Percentiles rank a stretch among this genome's conserved stretches.
Evolutionary conservation across 495 filamentous ascomycete genomes (phyloP).

Genomic region (Parathielavia appendiculata): DNA sequence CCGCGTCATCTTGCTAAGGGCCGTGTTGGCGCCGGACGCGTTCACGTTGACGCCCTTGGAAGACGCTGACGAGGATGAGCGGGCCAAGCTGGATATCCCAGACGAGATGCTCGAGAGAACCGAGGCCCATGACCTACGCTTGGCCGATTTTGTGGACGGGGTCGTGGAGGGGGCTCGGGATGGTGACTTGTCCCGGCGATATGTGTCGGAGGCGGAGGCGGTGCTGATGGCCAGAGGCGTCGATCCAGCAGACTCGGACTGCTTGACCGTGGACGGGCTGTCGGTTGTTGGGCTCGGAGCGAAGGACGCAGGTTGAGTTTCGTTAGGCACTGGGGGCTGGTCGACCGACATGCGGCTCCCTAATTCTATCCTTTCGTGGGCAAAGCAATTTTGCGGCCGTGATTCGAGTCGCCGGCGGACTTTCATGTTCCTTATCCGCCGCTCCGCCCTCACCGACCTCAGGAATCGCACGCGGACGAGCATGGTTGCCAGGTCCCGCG

Average conservation of each 20-base stretch:
- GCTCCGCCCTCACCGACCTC: conserved; percentile 27
- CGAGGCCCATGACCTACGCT: conserved; percentile 33
- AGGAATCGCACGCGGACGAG: conserved; percentile 30
- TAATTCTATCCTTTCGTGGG: background rate
- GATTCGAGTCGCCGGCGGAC: conserved; percentile 19
- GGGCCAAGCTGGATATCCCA: conserved; percentile 31
- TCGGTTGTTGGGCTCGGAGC: conserved; percentile 5
- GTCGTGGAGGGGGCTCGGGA: conserved; percentile 24
- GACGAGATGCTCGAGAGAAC: conserved; percentile 35
- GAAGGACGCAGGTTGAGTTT: conserved; percentile 9
- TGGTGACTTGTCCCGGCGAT: conserved; percentile 25
- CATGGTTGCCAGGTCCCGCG: conserved; percentile 30
- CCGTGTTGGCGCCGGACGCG: conserved; percentile 21
- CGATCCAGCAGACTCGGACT: conserved; percentile 23
- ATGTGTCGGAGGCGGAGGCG: conserved; percentile 22
- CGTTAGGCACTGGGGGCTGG: background rate
- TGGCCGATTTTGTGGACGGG: conserved; percentile 30
- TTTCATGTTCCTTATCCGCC: conserved; percentile 23
- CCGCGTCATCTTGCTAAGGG: conserved; percentile 32
- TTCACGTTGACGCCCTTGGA: conserved; percentile 27
- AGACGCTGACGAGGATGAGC: conserved; percentile 31
- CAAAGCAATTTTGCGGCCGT: background rate
- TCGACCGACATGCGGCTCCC: conserved; percentile 1
- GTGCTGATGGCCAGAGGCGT: conserved; percentile 22
- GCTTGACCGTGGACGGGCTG: conserved; percentile 13